These are phyloP conservation scores for Draba incana DNA, from an alignment of 345 rosid species.

Conservation along the genomic window DNA sequence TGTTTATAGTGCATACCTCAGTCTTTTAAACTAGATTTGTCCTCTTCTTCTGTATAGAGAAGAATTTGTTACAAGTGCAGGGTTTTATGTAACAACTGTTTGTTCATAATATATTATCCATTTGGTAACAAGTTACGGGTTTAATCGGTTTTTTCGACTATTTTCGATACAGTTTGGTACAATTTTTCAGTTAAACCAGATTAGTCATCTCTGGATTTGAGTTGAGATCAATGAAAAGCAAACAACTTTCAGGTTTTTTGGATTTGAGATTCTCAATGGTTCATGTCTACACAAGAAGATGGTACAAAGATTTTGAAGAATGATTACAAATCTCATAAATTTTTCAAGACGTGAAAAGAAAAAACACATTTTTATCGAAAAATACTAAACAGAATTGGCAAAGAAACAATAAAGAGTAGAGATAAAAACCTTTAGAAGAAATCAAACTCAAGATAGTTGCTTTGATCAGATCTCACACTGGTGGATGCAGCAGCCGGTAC, in stretches of 20 bases:
- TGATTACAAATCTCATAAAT: conserved; percentile 39
- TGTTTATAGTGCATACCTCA: conserved; percentile 7
- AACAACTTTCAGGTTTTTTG: neutral
- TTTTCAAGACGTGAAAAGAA: conserved; percentile 26
- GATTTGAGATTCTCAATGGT: neutral
- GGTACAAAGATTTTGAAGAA: conserved; percentile 34
- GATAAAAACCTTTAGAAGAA: conserved; percentile 53
- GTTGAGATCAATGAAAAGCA: conserved; percentile 2
- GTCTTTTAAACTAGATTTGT: neutral
- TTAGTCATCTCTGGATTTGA: neutral
- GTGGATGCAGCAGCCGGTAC: conserved; percentile 46
- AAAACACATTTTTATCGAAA: conserved; percentile 20
- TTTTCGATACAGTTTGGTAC: neutral
- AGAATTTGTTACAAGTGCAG: conserved; percentile 1
- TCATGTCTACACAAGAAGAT: conserved; percentile 25
- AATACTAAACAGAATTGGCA: conserved; percentile 37
- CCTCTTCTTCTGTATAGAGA: conserved; percentile 18
- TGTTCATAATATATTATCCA: conserved; percentile 29
- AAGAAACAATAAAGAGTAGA: conserved; percentile 27
- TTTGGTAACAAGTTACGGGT: neutral
- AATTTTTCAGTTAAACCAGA: neutral
- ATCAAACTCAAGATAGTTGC: conserved; percentile 73
- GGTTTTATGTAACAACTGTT: conserved; percentile 23
- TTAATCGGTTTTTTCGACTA: neutral
- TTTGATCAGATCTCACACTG: conserved; percentile 54